These are phyloP conservation scores for Chenopodium album DNA, from an alignment of 148 eudicot genomes.

Conservation along the genomic window DNA sequence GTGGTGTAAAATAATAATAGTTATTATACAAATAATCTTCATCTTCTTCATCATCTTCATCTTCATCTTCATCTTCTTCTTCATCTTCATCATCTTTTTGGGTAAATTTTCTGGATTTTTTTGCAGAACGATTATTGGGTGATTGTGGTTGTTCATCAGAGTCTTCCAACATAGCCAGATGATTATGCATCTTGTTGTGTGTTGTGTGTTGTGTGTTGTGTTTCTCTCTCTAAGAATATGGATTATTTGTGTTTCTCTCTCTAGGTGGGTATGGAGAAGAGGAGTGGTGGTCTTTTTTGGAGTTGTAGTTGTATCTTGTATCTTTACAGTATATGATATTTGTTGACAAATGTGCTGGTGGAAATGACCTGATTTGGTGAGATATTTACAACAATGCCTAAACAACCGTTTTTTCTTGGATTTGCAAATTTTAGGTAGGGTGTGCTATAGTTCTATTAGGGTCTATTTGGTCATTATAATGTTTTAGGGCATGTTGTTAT, in stretches of 20 bases:
- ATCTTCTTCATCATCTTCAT: background rate
- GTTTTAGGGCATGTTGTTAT: no score
- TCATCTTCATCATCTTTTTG: conserved; percentile 9
- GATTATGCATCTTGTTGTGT: conserved; percentile 7
- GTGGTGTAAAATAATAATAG: conserved; percentile 31
- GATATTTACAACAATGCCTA: background rate
- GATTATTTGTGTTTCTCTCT: background rate
- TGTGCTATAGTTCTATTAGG: no score
- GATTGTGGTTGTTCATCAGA: conserved; percentile 10
- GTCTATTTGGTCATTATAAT: no score
- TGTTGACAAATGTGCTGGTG: background rate
- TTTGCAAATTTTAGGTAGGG: background rate
- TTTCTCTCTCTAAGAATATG: background rate
- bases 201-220: background rate
- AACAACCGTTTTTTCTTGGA: no score
- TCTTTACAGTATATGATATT: background rate
- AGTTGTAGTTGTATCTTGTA: background rate
- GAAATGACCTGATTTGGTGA: background rate
- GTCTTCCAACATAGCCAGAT: conserved; percentile 27
- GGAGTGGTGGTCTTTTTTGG: background rate
- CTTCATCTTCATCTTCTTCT: conserved; percentile 19
- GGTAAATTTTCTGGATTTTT: conserved; percentile 45
- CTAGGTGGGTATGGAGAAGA: background rate
- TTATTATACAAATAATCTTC: conserved; percentile 20
- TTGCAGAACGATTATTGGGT: conserved; percentile 29